Conservation (phyloP, 2,329 filamentous ascomycete species). For the Lasiodiplodia sp. region DNA sequence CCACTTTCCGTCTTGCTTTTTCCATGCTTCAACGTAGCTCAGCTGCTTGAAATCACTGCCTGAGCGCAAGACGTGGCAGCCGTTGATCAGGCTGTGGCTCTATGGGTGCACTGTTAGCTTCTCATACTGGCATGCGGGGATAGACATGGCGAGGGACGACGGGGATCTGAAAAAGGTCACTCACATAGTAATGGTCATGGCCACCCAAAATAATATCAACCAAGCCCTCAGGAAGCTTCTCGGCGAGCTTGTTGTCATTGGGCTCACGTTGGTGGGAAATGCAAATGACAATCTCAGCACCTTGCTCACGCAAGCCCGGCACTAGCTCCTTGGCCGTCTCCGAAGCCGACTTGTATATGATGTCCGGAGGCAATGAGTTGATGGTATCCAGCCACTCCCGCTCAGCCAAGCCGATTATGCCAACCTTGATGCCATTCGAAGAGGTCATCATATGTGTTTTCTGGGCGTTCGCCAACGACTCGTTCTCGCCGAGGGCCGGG, state of each 20-base stretch:
- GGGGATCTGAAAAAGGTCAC: background rate
- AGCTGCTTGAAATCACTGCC: constrained; percentile 93
- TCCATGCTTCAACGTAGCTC: constrained; percentile 82
- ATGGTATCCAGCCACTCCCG: constrained; percentile 89
- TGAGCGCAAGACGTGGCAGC: constrained; percentile 83
- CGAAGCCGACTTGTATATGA: constrained; percentile 82
- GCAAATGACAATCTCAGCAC: constrained; percentile 83
- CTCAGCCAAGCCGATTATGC: constrained; percentile 85
- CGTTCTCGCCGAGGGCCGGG: constrained; percentile 76
- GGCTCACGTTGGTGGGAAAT: constrained; percentile 87
- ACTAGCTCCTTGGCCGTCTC: constrained; percentile 78
- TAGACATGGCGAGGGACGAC: background rate
- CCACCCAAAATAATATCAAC: constrained; percentile 89
- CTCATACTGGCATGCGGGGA: background rate
- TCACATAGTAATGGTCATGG: constrained; percentile 84
- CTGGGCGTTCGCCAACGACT: constrained; percentile 77
- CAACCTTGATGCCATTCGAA: constrained; percentile 85
- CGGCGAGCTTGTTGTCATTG: constrained; percentile 86
- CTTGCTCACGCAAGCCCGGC: constrained; percentile 74
- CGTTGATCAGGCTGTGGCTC: constrained; percentile 74
- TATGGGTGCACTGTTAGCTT: background rate
- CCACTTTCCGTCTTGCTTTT: constrained; percentile 67
- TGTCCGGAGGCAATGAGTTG: constrained; percentile 80
- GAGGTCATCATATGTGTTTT: constrained; percentile 79
- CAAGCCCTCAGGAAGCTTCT: constrained; percentile 71